Evolutionary conservation across 164 flowering plant genomes (phyloP), one percentile per base, ranked within the genome.

Genomic region (Kingdonia uniflora): DNA sequence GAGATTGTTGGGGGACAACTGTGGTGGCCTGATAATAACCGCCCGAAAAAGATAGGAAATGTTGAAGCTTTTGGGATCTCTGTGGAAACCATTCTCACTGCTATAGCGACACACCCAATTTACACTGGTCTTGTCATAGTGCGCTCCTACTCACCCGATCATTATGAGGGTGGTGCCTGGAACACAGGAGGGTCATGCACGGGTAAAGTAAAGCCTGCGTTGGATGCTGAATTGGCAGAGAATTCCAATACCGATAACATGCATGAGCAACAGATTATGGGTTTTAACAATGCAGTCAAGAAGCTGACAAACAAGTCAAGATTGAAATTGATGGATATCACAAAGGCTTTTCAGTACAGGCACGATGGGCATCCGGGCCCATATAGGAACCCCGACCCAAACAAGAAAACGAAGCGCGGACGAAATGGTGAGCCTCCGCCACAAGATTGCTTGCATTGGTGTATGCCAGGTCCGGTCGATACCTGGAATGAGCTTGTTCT

Each of bases 381-480:
- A 1, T 58, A 74, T 53, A 83, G 90, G 98, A 29, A 8, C 35
- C 35, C 35, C 35, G 35, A 29, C 35, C 35, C 35, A 29, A 29
- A 29, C 8, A 29, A 29, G 35, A 29, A 29, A 29, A 29, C 35
- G 8, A 29, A 29, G 35, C 35, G 35, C 35, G 78, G 75, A 19
- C 81, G 82, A 49, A 55, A 71, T n/a, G 68, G 83, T 78, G 80
- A 71, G 82, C 71, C 65, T 25, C 96, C 92, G 14, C 79, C 56
- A n/a, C 79, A 65, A 52, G 96, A 87, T 51, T 87, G 97, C 39
- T 66, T 79, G 3, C 97, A 90, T 33, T 87, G 97, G 97, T 87
- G 97, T 66, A 33, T 90, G 74, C 97, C 95, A 0, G 97, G 95
- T n/a, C 95, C 95, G 0, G 60, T 87, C 19, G 97, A 91, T 56